Base-by-base conservation (phyloP, 371 early-diverging fungal species). In the Mortierella sp. region DNA sequence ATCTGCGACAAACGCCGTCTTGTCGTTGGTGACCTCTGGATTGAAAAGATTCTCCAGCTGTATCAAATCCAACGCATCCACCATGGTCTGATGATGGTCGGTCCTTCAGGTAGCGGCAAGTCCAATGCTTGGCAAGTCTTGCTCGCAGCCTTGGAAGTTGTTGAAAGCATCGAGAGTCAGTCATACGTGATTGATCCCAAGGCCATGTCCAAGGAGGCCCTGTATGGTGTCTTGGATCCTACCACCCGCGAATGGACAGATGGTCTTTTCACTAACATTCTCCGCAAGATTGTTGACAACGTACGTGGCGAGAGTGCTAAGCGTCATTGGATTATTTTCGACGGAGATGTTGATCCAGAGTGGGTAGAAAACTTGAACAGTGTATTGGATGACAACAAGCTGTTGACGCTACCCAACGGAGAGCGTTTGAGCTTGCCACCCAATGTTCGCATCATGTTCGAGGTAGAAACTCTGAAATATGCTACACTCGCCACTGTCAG, bases 161-260 rank as follows among this genome's bases (percentile, higher is more conserved):
- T 95, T 5, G 98, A 98, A 75, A 92, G 91, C 35, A 87, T 95
- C 2, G 98, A 97, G 85, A 96, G 99, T 40, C 89, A 94, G 49
- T 89, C 94, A 18, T 96, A 98, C 70, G 94, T 97, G 30, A 98
- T 99, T 72, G 97, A 99, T 83, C 98, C 99, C 30, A 99, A 99
- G 85, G 96, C 99, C 24, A 94, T 98, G 83, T 93, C 95, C 28
- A 99, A 99, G 86, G 97, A 98, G 68, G 92, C 93, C 0, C 86
- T 99, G 35, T 99, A 99, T 78, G 99, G 99, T 78, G 94, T 92
- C 22, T 87, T 97, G 72, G 99, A 99, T 84, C 88, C 94, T 24
- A 97, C 98, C 0, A 99, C 98, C n/a, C 94, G 99, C 73, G 99
- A 99, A 85, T 99, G 99, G 99, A 97, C 95, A 5, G 99, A 99